Percentiles rank a stretch among this genome's conserved stretches.
Evolutionary conservation across 78 protist genomes (phyloP).

Genomic region (Dictyostelium firmibasis): DNA sequence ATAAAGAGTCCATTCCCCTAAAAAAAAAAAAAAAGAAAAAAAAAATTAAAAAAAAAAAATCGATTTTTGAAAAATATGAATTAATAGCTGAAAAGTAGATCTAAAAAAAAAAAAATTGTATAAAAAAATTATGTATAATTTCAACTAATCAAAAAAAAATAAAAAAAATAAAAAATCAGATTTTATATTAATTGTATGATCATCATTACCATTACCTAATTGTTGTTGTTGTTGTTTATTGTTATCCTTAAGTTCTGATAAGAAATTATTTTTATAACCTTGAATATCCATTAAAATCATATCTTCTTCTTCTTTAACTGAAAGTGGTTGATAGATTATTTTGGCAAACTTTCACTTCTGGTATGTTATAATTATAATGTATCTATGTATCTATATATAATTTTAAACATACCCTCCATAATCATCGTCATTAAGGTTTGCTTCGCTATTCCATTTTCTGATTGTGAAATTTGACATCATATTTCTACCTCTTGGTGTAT

Average conservation of each 20-base stretch:
- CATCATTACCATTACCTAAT: neutral
- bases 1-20: too few species aligned
- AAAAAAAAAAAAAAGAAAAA: too few species aligned
- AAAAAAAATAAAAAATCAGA: too few species aligned
- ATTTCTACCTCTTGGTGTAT: neutral
- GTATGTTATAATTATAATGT: too few species aligned
- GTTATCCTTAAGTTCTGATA: slow-evolving; percentile 14
- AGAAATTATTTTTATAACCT: slow-evolving; percentile 30
- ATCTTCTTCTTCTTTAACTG: slow-evolving; percentile 46
- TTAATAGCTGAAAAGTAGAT: too few species aligned
- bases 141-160: too few species aligned
- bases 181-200: neutral
- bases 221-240: neutral
- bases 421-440: neutral
- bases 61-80: too few species aligned
- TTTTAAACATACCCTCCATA: neutral
- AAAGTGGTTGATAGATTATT: slow-evolving; percentile 10
- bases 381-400: too few species aligned
- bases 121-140: too few species aligned
- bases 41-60: too few species aligned
- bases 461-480: neutral
- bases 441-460: slow-evolving; percentile 12
- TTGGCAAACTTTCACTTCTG: too few species aligned
- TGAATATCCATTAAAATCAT: slow-evolving; percentile 6
- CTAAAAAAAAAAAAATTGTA: too few species aligned